phyloP scores from a whole-genome alignment of 257 asterid species.

The Przewalskia tangutica region DNA sequence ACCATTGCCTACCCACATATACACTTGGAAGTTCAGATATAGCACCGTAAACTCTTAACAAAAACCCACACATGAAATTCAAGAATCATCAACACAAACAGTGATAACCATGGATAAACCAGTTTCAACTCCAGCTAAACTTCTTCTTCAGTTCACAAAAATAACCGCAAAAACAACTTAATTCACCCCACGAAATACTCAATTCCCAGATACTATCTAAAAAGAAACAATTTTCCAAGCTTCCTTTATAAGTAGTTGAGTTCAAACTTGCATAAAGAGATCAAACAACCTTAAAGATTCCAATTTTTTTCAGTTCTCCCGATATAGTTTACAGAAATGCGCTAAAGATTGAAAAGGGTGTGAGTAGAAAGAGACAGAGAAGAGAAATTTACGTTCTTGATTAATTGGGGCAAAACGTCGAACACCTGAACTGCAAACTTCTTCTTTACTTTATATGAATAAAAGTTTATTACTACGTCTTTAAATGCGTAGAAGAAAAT shows the following conservation, averaged over 20 bases:
- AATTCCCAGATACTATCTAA: neutral
- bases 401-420: neutral
- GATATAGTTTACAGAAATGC: neutral
- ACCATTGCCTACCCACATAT: neutral
- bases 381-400: neutral
- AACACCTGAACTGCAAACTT: neutral
- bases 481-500: neutral
- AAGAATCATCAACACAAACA: no score
- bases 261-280: neutral
- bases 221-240: neutral
- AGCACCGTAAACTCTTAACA: neutral
- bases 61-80: neutral
- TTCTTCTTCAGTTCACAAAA: neutral
- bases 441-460: neutral
- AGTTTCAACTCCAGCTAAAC: neutral
- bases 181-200: neutral
- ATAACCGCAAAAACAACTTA: neutral
- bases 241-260: neutral
- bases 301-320: neutral
- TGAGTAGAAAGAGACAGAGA: no score
- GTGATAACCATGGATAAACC: neutral
- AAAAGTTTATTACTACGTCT: neutral
- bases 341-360: neutral
- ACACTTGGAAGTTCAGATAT: neutral
- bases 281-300: neutral